phyloP scores from a whole-genome alignment of 768 basidiomycete genomes.

The Saitozyma podzolica region DNA sequence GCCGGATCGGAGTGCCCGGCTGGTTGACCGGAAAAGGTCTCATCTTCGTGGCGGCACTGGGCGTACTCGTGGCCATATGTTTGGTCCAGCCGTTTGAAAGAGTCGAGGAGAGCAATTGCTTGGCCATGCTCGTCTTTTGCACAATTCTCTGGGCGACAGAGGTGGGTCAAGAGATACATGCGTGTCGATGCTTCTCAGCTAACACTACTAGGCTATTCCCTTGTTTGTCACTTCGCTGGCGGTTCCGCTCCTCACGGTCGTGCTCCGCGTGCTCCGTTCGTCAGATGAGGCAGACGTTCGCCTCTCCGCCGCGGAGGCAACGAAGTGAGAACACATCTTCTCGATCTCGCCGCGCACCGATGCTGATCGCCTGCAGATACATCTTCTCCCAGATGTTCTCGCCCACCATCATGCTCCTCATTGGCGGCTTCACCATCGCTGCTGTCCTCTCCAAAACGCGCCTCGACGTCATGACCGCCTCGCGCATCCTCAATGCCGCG shows the following conservation, averaged over 20 bases:
- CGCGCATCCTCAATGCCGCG: slow-evolving; percentile 82
- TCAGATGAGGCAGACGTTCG: slow-evolving; percentile 58
- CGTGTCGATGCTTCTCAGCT: no score
- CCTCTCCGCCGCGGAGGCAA: slow-evolving; percentile 68
- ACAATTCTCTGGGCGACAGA: slow-evolving; percentile 96
- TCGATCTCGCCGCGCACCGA: background rate
- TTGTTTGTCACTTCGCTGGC: slow-evolving; percentile 93
- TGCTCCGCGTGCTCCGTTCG: slow-evolving; percentile 73
- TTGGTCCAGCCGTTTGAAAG: slow-evolving; percentile 64
- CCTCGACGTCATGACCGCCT: slow-evolving; percentile 85
- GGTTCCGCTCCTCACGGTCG: slow-evolving; percentile 83
- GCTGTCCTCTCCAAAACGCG: slow-evolving; percentile 93
- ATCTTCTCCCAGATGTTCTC: slow-evolving; percentile 96
- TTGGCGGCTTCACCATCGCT: slow-evolving; percentile 96
- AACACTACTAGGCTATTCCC: slow-evolving; percentile 72
- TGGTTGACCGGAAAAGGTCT: slow-evolving; percentile 65
- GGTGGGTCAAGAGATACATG: no score
- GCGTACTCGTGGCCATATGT: slow-evolving; percentile 64
- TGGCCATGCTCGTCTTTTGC: slow-evolving; percentile 84
- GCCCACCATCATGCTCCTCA: slow-evolving; percentile 96
- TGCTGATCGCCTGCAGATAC: slow-evolving; percentile 59
- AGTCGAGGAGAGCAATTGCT: slow-evolving; percentile 78
- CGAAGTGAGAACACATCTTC: slow-evolving; percentile 63
- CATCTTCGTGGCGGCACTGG: slow-evolving; percentile 62
- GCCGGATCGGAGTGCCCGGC: slow-evolving; percentile 58